Base-by-base conservation (phyloP, 805 yeast genomes). In the Blastobotrys peoriensis region DNA sequence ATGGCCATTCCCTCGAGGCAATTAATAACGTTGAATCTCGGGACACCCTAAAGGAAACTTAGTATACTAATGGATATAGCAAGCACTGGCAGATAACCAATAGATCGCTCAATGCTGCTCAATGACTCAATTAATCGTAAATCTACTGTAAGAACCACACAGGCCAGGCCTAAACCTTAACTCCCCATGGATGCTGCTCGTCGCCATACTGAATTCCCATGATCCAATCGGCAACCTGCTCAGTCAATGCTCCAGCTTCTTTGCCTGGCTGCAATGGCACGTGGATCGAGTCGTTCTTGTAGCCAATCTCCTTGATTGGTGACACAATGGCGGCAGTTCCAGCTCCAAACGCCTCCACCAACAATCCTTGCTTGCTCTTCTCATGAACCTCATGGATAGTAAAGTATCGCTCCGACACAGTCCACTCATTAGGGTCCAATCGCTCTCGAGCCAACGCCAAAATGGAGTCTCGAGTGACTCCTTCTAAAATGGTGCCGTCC, bases 291-390 rank as follows among this genome's bases (percentile, higher is more conserved):
- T 79, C 64, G 41, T 82, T 94, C 48, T 75, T 71, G 79, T 80
- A 91, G 47, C 88, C 89, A 60, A 91, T 86, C 58, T 76, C 84
- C 66, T 83, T 80, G 61, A 91, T 87, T 56, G 98, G 98, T 30
- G 95, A 80, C 38, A 93, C 98, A 60, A 91, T 80, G 36, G 97
- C 98, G 49, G 98, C 98, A 46, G 98, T 91, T 60, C 98, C 98
- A 17, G 96, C 73, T 56, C 98, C 98, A 59, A 91, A 91, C 17
- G 96, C 95, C 73, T 93, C 98, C 5, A 89, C 76, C 57, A 91
- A 74, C 62, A 85, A 83, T 49, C 96, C 95, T 64, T 81, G 78
- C 41, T 67, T 71, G 38, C 96, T 83, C 56, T 79, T 79, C 58
- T 83, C 86, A 41, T 73, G 76, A 46, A 91, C 85, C 69, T 91